phyloP scores from a whole-genome alignment of 169 alveolate species.

The Theileria parva region DNA sequence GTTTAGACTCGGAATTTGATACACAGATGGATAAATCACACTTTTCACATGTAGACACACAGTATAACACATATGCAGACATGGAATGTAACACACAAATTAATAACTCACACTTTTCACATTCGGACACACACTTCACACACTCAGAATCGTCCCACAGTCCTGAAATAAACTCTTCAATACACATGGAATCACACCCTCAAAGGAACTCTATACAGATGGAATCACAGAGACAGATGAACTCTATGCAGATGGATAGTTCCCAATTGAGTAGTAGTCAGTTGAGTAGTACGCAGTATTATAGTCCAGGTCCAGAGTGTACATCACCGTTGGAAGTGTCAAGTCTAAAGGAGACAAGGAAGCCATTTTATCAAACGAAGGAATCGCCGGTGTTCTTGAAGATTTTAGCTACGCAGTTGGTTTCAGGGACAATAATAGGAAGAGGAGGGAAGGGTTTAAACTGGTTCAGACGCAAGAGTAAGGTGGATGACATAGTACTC shows the following conservation, averaged over 20 bases:
- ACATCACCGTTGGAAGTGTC: slow-evolving; percentile 11
- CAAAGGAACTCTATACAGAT: no score
- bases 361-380: not conserved
- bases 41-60: not conserved
- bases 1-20: not conserved
- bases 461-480: slow-evolving; percentile 66
- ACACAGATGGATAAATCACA: not conserved
- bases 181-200: no score
- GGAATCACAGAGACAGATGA: not conserved
- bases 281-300: not conserved
- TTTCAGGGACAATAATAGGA: slow-evolving; percentile 67
- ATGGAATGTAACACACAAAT: no score
- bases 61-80: not conserved
- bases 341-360: not conserved
- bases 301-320: not conserved
- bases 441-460: slow-evolving; percentile 66
- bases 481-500: slow-evolving; percentile 52
- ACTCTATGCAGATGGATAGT: not conserved
- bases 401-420: slow-evolving; percentile 61
- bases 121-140: not conserved
- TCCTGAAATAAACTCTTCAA: not conserved
- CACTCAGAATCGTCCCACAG: not conserved
- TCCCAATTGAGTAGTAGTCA: not conserved
- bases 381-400: slow-evolving; percentile 43
- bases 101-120: not conserved